Percentiles rank a stretch among this genome's conserved stretches.
phyloP scores from a whole-genome alignment of 2,329 filamentous ascomycete species.

The Verticillium nonalfalfae region DNA sequence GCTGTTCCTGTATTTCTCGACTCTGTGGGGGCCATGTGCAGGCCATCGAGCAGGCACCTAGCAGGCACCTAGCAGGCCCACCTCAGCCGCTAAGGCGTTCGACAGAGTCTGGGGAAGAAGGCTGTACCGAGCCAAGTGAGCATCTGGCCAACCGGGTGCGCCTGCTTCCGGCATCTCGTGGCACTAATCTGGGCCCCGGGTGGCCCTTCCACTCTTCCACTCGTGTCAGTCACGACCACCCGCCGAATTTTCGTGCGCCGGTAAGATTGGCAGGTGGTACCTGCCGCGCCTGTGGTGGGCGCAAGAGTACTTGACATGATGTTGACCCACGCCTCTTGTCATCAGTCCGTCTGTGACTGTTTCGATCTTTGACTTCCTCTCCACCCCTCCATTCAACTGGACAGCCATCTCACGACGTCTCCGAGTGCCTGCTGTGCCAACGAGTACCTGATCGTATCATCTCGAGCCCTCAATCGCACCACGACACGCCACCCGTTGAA shows the following conservation, averaged over 20 bases:
- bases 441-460: background rate
- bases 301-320: background rate
- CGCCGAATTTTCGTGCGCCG: background rate
- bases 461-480: background rate
- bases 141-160: background rate
- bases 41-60: background rate
- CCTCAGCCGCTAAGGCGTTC: background rate
- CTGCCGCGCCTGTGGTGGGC: background rate
- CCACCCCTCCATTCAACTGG: background rate
- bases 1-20: background rate
- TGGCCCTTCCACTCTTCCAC: background rate
- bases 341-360: background rate
- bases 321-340: background rate
- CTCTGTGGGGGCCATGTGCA: background rate
- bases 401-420: background rate
- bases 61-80: background rate
- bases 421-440: background rate
- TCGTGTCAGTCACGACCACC: background rate
- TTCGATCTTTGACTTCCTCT: background rate
- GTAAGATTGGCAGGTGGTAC: background rate
- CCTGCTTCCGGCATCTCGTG: background rate
- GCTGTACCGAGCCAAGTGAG: background rate
- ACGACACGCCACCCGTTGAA: background rate
- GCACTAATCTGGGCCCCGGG: background rate
- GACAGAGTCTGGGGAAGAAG: background rate